phyloP scores from a whole-genome alignment of 768 basidiomycete genomes.

The Lentinula raphanica region DNA sequence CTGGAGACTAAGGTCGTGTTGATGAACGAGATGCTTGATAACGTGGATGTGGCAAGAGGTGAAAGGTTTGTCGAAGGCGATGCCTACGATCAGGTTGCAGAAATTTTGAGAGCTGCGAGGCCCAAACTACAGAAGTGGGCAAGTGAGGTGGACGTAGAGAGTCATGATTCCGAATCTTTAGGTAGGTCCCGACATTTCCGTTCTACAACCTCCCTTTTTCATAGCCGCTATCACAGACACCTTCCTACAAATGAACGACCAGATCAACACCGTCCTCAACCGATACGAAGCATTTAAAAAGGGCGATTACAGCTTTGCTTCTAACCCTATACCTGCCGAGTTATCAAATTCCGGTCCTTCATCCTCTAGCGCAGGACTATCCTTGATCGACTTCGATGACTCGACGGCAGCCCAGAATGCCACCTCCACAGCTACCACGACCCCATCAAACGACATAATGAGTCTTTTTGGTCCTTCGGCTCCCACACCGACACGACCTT shows the following conservation, averaged over 20 bases:
- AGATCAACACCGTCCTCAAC: slow-evolving; percentile 87
- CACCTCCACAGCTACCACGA: slow-evolving; percentile 46
- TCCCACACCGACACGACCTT: neutral
- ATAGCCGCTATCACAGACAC: slow-evolving; percentile 59
- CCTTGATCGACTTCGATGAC: slow-evolving; percentile 81
- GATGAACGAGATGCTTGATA: slow-evolving; percentile 97
- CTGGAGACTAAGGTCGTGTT: slow-evolving; percentile 92
- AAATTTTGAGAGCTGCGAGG: slow-evolving; percentile 72
- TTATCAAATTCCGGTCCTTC: slow-evolving; percentile 26
- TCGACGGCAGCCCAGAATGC: slow-evolving; percentile 14
- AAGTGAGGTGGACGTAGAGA: slow-evolving; percentile 88
- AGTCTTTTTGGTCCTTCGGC: slow-evolving; percentile 2
- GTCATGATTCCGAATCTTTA: slow-evolving; percentile 83
- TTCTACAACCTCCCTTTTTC: neutral
- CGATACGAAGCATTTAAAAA: slow-evolving; percentile 92
- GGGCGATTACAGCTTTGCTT: slow-evolving; percentile 73
- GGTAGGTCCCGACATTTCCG: slow-evolving; percentile 41
- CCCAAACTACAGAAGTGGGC: slow-evolving; percentile 99
- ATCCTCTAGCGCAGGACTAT: slow-evolving; percentile 27
- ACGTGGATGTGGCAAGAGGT: slow-evolving; percentile 64
- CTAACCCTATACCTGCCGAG: slow-evolving; percentile 65
- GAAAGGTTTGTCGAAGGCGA: slow-evolving; percentile 87
- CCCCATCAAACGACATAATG: slow-evolving; percentile 15
- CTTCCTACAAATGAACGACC: slow-evolving; percentile 93
- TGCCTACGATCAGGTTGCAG: slow-evolving; percentile 93